These are phyloP conservation scores for Saccharomycopsis lassenensis DNA, from an alignment of 805 yeast genomes.

Conservation along the genomic window DNA sequence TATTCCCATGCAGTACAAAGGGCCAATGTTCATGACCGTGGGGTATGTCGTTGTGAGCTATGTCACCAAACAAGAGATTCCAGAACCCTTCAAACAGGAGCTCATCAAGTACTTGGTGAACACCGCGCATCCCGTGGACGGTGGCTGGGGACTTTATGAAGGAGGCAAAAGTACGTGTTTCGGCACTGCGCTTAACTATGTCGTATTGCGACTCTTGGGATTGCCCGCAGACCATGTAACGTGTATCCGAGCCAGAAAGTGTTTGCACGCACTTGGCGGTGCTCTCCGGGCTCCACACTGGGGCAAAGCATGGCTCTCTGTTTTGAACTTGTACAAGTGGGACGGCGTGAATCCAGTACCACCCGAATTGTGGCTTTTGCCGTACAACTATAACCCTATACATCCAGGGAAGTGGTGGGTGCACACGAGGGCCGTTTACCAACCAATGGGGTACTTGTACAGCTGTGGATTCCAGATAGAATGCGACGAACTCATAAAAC, in stretches of 20 bases:
- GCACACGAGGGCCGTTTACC: constrained; percentile 85
- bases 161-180: constrained; percentile 90
- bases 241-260: constrained; percentile 60
- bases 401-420: constrained; percentile 99
- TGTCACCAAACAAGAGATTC: constrained; percentile 56
- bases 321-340: constrained; percentile 79
- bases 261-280: constrained; percentile 70
- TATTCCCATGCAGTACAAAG: constrained; percentile 88
- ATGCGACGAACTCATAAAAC: constrained; percentile 50
- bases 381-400: constrained; percentile 57
- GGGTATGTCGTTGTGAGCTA: constrained; percentile 75
- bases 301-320: constrained; percentile 90
- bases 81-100: constrained; percentile 56
- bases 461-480: constrained; percentile 44
- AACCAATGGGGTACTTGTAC: constrained; percentile 76
- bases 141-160: constrained; percentile 98
- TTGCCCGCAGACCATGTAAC: constrained; percentile 65
- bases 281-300: constrained; percentile 90
- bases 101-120: constrained; percentile 81
- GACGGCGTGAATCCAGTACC: constrained; percentile 98
- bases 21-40: constrained; percentile 95
- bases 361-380: constrained; percentile 85
- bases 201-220: constrained; percentile 72
- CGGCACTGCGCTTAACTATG: constrained; percentile 86
- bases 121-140: constrained; percentile 92